Percentiles rank a stretch among this genome's conserved stretches.
Conservation (phyloP, 2,329 filamentous ascomycete genomes). For the Hypoxylon sp. region DNA sequence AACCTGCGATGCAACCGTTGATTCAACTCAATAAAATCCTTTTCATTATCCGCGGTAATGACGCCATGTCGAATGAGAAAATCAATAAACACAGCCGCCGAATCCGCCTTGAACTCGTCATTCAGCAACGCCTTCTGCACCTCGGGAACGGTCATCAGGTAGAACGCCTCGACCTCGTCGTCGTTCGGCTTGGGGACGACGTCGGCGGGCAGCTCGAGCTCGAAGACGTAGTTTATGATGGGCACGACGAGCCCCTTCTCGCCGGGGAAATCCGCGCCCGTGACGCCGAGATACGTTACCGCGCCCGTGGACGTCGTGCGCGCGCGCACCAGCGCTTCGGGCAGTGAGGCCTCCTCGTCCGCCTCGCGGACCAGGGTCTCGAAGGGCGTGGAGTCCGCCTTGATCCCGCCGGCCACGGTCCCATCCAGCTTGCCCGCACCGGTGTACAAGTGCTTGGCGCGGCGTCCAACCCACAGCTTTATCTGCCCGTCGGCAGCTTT, state of each 20-base stretch:
- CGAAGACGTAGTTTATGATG: conserved; percentile 72
- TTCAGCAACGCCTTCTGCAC: conserved; percentile 68
- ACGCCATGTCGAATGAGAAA: conserved; percentile 83
- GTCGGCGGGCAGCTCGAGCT: conserved; percentile 69
- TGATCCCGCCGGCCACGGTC: conserved; percentile 77
- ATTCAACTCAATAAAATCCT: conserved; percentile 74
- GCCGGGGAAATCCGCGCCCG: conserved; percentile 68
- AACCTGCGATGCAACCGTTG: conserved; percentile 55
- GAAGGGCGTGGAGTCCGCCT: conserved; percentile 67
- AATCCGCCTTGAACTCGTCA: conserved; percentile 87
- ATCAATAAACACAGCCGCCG: conserved; percentile 78
- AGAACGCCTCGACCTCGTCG: conserved; percentile 80
- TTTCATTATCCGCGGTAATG: conserved; percentile 75
- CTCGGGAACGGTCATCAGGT: conserved; percentile 67
- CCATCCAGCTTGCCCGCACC: conserved; percentile 78
- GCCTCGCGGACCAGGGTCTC: conserved; percentile 75
- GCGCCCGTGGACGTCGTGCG: conserved; percentile 64
- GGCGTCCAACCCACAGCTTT: conserved; percentile 74
- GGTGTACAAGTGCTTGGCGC: conserved; percentile 71
- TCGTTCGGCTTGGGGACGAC: conserved; percentile 74
- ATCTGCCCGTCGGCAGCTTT: conserved; percentile 48
- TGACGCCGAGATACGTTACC: conserved; percentile 73
- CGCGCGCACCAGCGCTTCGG: conserved; percentile 64
- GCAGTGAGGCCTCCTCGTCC: conserved; percentile 74
- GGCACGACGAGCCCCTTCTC: conserved; percentile 61